Evolutionary conservation across 805 yeast species (phyloP).

Genomic region (Yamadazyma philogaea): DNA sequence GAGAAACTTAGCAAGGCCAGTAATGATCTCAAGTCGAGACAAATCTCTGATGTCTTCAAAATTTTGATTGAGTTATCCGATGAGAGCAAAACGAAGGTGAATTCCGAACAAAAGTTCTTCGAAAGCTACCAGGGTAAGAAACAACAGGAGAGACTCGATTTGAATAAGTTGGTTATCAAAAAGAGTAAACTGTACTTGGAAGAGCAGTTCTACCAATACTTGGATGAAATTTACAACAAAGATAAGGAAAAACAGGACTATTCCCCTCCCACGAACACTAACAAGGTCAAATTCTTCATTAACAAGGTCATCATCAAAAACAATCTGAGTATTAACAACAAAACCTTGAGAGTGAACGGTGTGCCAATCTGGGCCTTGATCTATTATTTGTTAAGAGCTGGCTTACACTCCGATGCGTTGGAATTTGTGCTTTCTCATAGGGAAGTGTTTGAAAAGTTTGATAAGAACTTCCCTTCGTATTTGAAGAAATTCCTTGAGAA

Average conservation of each 20-base stretch:
- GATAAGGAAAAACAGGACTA: conserved; percentile 42
- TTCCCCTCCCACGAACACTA: conserved; percentile 61
- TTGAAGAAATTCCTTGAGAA: conserved; percentile 61
- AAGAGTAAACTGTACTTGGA: conserved; percentile 66
- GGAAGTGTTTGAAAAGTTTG: conserved; percentile 77
- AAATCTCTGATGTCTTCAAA: conserved; percentile 71
- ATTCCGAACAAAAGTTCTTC: conserved; percentile 34
- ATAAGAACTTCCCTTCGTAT: conserved; percentile 77
- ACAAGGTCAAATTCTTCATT: conserved; percentile 64
- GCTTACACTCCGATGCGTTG: conserved; percentile 74
- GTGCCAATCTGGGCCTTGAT: conserved; percentile 93
- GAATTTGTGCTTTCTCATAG: conserved; percentile 61
- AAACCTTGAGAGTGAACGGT: conserved; percentile 59
- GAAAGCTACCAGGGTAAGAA: conserved; percentile 16
- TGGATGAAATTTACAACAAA: conserved; percentile 61
- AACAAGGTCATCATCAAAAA: conserved; percentile 34
- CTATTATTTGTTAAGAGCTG: conserved; percentile 81
- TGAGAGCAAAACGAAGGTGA: conserved; percentile 32
- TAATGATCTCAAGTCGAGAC: conserved; percentile 63
- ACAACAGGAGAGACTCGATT: conserved; percentile 19
- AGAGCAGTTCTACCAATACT: conserved; percentile 69
- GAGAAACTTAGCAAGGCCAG: conserved; percentile 57
- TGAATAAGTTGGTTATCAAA: conserved; percentile 46
- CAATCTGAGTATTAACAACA: conserved; percentile 24
- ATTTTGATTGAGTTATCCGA: conserved; percentile 51